phyloP scores from a whole-genome alignment of 164 flowering plant species.

The Magnolia sinica region DNA sequence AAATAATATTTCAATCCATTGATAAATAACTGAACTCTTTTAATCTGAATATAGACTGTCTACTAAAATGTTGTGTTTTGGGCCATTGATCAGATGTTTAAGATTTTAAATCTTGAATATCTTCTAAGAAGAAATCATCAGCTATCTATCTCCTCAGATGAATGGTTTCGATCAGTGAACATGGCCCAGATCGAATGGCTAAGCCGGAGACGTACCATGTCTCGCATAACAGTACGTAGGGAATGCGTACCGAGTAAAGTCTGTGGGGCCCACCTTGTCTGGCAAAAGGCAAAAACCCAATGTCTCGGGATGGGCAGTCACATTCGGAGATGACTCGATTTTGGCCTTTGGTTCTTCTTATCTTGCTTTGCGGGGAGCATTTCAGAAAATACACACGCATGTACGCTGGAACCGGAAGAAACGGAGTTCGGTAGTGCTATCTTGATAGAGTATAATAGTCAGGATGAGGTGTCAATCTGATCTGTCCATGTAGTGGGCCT shows the following conservation, averaged over 20 bases:
- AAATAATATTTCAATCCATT: too few relatives aligned
- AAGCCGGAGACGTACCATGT: too few relatives aligned
- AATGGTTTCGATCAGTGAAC: too few relatives aligned
- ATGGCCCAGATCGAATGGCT: too few relatives aligned
- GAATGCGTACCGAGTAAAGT: neutral
- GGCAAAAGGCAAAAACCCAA: neutral
- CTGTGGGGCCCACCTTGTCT: neutral
- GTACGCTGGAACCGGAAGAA: too few relatives aligned
- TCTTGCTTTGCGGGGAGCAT: conserved; percentile 3
- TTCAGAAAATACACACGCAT: neutral
- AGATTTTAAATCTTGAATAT: too few relatives aligned
- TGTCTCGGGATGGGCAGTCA: neutral
- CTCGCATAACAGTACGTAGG: neutral
- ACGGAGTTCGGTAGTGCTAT: neutral
- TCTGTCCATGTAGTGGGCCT: neutral
- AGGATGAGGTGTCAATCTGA: neutral
- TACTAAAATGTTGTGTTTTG: too few relatives aligned
- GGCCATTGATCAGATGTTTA: too few relatives aligned
- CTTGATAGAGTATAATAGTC: neutral
- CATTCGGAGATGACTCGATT: neutral
- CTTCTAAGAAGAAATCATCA: too few relatives aligned
- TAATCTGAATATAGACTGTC: too few relatives aligned
- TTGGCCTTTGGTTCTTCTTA: neutral
- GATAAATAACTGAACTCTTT: too few relatives aligned
- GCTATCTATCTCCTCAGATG: too few relatives aligned